Percentiles rank a stretch among this genome's conserved stretches.
Evolutionary conservation across 805 yeast genomes (phyloP).

Genomic region (Scheffersomyces ergatensis): DNA sequence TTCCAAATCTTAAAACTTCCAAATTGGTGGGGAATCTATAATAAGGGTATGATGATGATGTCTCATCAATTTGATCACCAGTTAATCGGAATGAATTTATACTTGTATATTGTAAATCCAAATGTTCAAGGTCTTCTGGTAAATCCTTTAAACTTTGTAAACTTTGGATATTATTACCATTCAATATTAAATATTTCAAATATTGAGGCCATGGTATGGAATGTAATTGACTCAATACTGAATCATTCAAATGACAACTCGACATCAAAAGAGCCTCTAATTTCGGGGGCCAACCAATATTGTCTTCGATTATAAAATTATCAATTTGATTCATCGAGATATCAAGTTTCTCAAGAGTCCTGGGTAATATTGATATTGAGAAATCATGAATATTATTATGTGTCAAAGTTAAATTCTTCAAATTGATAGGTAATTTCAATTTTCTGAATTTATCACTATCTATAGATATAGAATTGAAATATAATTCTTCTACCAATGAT

Average conservation of each 20-base stretch:
- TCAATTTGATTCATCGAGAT: neutral
- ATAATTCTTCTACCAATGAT: neutral
- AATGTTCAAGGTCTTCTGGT: neutral
- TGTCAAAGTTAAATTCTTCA: neutral
- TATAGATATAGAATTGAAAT: neutral
- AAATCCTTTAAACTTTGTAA: neutral
- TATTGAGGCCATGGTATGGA: neutral
- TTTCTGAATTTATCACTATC: neutral
- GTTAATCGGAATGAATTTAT: neutral
- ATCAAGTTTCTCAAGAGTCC: neutral
- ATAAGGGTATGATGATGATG: neutral
- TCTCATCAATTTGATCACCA: neutral
- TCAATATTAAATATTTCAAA: neutral
- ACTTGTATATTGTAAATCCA: neutral
- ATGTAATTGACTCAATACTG: neutral
- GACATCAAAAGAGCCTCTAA: neutral
- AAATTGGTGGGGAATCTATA: neutral
- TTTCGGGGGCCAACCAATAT: neutral
- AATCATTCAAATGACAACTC: neutral
- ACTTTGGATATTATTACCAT: neutral
- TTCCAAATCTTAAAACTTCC: neutral
- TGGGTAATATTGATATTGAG: neutral
- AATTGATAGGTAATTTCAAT: neutral
- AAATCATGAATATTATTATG: neutral
- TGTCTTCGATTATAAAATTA: neutral